Conservation (phyloP, 345 rosid species). For the Barbarea vulgaris region DNA sequence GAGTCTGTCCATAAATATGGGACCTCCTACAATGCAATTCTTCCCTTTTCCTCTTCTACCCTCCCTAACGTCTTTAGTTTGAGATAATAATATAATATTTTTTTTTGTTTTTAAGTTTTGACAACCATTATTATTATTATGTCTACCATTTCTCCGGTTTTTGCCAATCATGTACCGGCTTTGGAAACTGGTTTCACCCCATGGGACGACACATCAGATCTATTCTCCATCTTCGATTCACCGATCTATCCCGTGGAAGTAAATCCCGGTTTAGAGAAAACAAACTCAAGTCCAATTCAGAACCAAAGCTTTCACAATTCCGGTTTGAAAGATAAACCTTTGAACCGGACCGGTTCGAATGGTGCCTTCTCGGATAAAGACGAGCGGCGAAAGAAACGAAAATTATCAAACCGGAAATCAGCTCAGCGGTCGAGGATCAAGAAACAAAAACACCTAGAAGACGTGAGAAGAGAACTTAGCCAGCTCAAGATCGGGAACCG, state of each 20-base stretch:
- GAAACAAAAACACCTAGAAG: slow-evolving; percentile 78
- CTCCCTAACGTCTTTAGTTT: slow-evolving; percentile 32
- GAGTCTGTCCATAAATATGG: slow-evolving; percentile 56
- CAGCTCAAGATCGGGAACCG: slow-evolving; percentile 65
- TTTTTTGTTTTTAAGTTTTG: neutral
- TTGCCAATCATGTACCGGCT: slow-evolving; percentile 43
- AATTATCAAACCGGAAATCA: slow-evolving; percentile 87
- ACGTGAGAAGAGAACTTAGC: slow-evolving; percentile 65
- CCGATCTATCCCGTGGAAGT: slow-evolving; percentile 37
- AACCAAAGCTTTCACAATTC: slow-evolving; percentile 42
- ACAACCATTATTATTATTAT: slow-evolving; percentile 38
- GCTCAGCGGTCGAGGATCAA: slow-evolving; percentile 88
- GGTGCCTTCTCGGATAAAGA: slow-evolving; percentile 36
- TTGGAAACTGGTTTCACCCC: slow-evolving; percentile 54
- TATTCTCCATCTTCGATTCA: slow-evolving; percentile 43
- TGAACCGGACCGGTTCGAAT: slow-evolving; percentile 25
- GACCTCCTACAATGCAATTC: slow-evolving; percentile 58
- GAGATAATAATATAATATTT: neutral
- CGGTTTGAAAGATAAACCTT: slow-evolving; percentile 38
- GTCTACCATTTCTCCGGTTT: slow-evolving; percentile 49
- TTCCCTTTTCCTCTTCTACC: slow-evolving; percentile 81
- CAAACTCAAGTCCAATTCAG: slow-evolving; percentile 38
- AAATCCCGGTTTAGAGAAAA: slow-evolving; percentile 43
- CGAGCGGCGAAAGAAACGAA: slow-evolving; percentile 66
- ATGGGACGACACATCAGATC: slow-evolving; percentile 52